Percentiles rank a stretch among this genome's conserved stretches.
phyloP scores from a whole-genome alignment of 1,284 basidiomycete species.

The Apiotrichum sp. region DNA sequence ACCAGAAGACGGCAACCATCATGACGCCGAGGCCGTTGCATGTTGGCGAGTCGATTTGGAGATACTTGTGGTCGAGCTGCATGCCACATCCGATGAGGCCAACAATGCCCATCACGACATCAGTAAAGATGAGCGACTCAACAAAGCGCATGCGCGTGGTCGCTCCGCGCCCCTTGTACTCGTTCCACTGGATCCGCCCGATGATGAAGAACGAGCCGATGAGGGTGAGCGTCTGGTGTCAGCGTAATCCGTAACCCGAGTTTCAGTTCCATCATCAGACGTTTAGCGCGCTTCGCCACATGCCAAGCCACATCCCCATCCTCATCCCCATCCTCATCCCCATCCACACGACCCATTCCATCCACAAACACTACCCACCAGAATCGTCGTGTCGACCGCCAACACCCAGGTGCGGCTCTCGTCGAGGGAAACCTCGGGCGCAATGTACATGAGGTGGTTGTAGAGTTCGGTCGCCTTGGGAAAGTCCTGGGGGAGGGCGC shows the following conservation, averaged over 20 bases:
- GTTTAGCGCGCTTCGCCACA: too few relatives aligned
- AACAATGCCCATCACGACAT: constrained; percentile 37
- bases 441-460: constrained; percentile 9
- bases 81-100: constrained; percentile 32
- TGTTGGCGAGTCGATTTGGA: constrained; percentile 23
- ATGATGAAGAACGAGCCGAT: constrained; percentile 34
- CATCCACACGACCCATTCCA: background rate
- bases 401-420: constrained; percentile 34
- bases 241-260: background rate
- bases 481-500: too few relatives aligned
- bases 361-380: constrained; percentile 21
- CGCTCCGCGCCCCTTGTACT: constrained; percentile 32
- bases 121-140: constrained; percentile 42
- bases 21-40: constrained; percentile 44
- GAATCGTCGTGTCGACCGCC: constrained; percentile 38
- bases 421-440: constrained; percentile 5
- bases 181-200: constrained; percentile 29
- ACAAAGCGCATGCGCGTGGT: constrained; percentile 44
- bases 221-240: constrained; percentile 28
- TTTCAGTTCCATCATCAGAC: too few relatives aligned
- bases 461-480: background rate
- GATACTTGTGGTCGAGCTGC: constrained; percentile 18
- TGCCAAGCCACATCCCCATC: background rate
- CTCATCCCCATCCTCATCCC: background rate
- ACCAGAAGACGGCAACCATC: constrained; percentile 29